Evolutionary conservation across 345 rosid genomes (phyloP).

Genomic region (Streptanthus diversifolius): DNA sequence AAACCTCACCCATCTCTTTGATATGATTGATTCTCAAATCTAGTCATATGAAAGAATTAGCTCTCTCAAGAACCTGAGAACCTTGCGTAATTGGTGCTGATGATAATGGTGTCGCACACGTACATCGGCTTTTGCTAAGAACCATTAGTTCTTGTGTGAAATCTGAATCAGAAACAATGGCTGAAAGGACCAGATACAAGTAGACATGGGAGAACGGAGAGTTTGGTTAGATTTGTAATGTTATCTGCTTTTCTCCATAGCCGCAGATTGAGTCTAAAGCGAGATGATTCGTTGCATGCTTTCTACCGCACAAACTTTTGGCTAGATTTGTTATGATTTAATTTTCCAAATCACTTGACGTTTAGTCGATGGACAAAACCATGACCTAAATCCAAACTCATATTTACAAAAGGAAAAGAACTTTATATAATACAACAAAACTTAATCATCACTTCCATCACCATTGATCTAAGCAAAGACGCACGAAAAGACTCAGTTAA

Average conservation of each 20-base stretch:
- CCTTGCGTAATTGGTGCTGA: too few species aligned
- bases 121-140: neutral
- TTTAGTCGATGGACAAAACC: neutral
- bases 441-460: neutral
- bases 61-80: too few species aligned
- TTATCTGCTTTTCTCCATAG: neutral
- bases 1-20: too few species aligned
- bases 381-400: neutral
- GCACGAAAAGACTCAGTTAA: neutral
- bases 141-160: neutral
- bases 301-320: neutral
- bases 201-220: neutral
- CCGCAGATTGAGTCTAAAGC: neutral
- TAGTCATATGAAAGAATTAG: too few species aligned
- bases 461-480: neutral
- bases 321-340: neutral
- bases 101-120: too few species aligned
- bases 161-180: neutral
- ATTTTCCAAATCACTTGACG: neutral
- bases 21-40: too few species aligned
- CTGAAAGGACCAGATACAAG: neutral
- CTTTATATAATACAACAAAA: neutral
- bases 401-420: neutral
- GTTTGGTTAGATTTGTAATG: neutral
- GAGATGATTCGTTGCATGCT: neutral